These are phyloP conservation scores for Acer yangbiense DNA, from an alignment of 345 rosid species.

Conservation along the genomic window DNA sequence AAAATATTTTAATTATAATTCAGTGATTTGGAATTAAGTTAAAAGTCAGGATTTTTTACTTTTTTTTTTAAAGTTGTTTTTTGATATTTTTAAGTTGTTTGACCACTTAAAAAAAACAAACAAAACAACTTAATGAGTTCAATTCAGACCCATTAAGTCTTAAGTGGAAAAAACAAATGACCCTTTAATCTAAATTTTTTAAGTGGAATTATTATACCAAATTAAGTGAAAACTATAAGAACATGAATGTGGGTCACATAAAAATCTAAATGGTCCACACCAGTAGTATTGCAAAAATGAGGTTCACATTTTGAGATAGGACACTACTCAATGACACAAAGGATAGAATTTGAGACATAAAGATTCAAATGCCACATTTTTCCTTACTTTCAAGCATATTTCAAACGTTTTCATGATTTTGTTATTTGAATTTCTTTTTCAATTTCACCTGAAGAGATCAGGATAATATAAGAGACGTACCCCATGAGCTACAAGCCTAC, in stretches of 20 bases:
- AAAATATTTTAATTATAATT: too few relatives aligned
- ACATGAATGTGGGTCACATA: background rate
- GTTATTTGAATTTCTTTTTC: conserved; percentile 17
- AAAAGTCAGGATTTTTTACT: too few relatives aligned
- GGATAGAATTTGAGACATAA: conserved; percentile 13
- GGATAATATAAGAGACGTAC: background rate
- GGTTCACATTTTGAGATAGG: conserved; percentile 6
- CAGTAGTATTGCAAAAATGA: background rate
- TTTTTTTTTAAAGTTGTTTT: too few relatives aligned
- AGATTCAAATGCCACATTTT: conserved; percentile 22
- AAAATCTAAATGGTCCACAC: conserved; percentile 12
- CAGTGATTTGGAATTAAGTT: too few relatives aligned
- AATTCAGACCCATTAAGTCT: too few relatives aligned
- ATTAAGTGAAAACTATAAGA: background rate
- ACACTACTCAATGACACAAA: background rate
- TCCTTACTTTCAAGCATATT: conserved; percentile 25
- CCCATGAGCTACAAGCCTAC: background rate
- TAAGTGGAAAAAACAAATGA: too few relatives aligned
- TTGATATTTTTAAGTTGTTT: too few relatives aligned
- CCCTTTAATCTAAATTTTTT: background rate
- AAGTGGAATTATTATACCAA: background rate
- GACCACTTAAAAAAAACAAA: too few relatives aligned
- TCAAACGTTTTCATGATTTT: conserved; percentile 32
- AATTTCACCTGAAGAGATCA: background rate
- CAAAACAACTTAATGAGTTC: too few relatives aligned